phyloP scores from a whole-genome alignment of 352 stramenopile genomes.

The Globisporangium polare region DNA sequence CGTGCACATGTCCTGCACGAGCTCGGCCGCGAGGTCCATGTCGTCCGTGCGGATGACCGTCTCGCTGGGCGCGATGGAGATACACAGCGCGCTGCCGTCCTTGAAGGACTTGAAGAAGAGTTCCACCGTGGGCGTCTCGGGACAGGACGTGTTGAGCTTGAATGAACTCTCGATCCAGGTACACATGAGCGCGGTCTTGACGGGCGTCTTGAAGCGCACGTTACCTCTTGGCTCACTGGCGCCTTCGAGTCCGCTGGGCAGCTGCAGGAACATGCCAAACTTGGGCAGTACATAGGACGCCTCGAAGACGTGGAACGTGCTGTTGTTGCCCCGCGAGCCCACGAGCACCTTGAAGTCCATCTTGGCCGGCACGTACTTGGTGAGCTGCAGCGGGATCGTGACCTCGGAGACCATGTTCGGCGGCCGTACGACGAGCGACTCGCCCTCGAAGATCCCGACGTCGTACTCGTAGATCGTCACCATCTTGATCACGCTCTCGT shows the following conservation, averaged over 20 bases:
- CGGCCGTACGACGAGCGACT: constrained; percentile 72
- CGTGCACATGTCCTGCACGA: constrained; percentile 86
- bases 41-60: constrained; percentile 73
- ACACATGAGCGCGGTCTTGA: constrained; percentile 72
- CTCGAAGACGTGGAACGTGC: constrained; percentile 88
- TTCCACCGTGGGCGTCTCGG: constrained; percentile 37
- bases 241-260: constrained; percentile 26
- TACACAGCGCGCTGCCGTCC: constrained; percentile 43
- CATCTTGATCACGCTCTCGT: constrained; percentile 87
- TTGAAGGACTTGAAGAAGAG: constrained; percentile 60
- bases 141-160: constrained; percentile 30
- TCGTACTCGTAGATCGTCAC: constrained; percentile 85
- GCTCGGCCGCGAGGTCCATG: constrained; percentile 83
- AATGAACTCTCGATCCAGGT: constrained; percentile 73
- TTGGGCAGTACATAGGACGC: constrained; percentile 69
- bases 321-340: constrained; percentile 70
- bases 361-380: constrained; percentile 59
- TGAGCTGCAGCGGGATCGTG: constrained; percentile 52
- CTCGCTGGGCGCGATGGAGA: constrained; percentile 49
- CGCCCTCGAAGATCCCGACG: constrained; percentile 80
- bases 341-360: constrained; percentile 78
- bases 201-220: constrained; percentile 67
- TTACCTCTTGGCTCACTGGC: constrained; percentile 30
- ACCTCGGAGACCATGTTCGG: constrained; percentile 37
- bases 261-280: constrained; percentile 79